Evolutionary conservation across 2,329 filamentous ascomycete species (phyloP), one percentile per base, ranked within the genome.

Genomic region (Penicillium italicum): DNA sequence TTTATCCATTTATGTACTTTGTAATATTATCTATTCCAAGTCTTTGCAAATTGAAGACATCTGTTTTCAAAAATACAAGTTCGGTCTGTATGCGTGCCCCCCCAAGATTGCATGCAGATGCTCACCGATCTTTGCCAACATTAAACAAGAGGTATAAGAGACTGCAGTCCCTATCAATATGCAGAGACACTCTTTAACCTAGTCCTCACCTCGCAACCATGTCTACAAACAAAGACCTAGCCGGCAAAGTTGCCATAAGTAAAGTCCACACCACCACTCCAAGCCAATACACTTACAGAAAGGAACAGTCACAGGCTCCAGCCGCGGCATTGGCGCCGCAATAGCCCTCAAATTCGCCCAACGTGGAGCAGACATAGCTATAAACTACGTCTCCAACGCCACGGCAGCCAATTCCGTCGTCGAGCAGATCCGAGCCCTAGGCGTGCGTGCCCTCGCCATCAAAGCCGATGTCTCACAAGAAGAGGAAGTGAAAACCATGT

Each of bases 301-400:
- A 33, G 18, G 31, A 41, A 37, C 41, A 65, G 61, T 65, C 26
- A 64, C 62, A 5, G 62, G 62, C 9, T 55, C 59, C 22, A 65
- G 61, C 53, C 61, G 62, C 30, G 62, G 62, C n/a, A 63, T 65
- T 49, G 62, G 62, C 20, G 62, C 62, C 8, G 55, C 59, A 4
- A 62, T 65, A 10, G 60, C 60, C 43, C 51, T 63, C 0, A 65
- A 65, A 38, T 45, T 62, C 40, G 60, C 61, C 34, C 51, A 56
- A 1, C 61, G 43, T 0, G 62, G 62, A 24, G 62, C 62, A 26
- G 18, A 61, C 49, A 34, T 65, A 28, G 62, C 56, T 31, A 56
- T 65, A 37, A 64, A 64, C 49, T 64, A 65, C 37, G 18, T 53
- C 9, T 53, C 54, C 16, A 58, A 57, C 4, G 47, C 55, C 3